Conservation (phyloP, 2,329 filamentous ascomycete genomes). For the Pseudogymnoascus sp. region DNA sequence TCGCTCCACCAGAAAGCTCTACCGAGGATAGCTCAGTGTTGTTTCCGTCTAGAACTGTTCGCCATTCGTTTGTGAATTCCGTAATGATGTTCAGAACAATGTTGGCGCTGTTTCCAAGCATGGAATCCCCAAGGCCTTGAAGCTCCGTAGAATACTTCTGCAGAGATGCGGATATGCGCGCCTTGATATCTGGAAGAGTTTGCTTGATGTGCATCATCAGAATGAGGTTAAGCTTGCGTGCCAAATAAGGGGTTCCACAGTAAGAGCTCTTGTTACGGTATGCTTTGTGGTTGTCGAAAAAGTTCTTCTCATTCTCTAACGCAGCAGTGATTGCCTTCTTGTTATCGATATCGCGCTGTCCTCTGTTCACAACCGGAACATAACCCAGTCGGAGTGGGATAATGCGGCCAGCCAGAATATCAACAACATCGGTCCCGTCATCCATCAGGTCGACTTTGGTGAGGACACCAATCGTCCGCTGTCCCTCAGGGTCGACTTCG, state of each 20-base stretch:
- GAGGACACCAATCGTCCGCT: conserved; percentile 94
- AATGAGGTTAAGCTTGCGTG: conserved; percentile 94
- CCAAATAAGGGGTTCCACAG: conserved; percentile 94
- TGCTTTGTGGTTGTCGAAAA: conserved; percentile 97
- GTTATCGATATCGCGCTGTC: conserved; percentile 96
- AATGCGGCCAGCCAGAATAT: conserved; percentile 94
- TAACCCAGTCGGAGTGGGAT: conserved; percentile 93
- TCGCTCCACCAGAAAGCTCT: conserved; percentile 89
- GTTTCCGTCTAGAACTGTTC: conserved; percentile 91
- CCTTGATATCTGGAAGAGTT: conserved; percentile 96
- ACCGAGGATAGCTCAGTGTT: conserved; percentile 92
- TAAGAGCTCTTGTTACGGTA: conserved; percentile 98
- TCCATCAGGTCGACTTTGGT: conserved; percentile 99
- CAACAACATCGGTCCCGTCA: conserved; percentile 94
- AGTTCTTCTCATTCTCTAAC: conserved; percentile 88
- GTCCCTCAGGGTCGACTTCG: conserved; percentile 94
- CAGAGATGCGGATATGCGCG: conserved; percentile 84
- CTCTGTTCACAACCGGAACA: conserved; percentile 94
- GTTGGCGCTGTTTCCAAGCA: conserved; percentile 92
- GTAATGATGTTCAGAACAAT: conserved; percentile 98
- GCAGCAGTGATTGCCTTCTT: conserved; percentile 89
- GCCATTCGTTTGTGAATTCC: conserved; percentile 96
- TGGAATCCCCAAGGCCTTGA: conserved; percentile 75
- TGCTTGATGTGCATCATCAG: conserved; percentile 99
- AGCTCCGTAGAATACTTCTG: conserved; percentile 86